A percentile compares a stretch with the other conserved stretches of the same genome.
Conservation (phyloP, 139 green algal genomes). For the Pseudopediastrum boryanum region DNA sequence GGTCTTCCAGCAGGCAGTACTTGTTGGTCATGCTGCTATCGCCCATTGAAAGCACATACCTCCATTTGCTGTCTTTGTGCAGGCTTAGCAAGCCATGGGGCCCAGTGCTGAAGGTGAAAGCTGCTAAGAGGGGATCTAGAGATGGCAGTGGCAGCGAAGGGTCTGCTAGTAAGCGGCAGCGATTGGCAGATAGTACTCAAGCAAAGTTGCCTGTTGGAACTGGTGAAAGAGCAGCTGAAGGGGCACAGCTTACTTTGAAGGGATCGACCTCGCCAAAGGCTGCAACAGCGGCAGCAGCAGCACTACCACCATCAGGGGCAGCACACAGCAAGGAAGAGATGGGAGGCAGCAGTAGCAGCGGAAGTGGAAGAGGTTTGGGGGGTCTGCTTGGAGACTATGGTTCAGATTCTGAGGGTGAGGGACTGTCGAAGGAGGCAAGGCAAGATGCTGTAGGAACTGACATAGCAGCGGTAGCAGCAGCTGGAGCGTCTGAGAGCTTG, state of each 20-base stretch:
- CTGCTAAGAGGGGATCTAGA: not conserved
- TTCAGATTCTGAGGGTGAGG: slow-evolving; percentile 13
- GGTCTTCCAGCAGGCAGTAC: too few relatives aligned
- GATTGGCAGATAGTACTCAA: not conserved
- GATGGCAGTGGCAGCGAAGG: not conserved
- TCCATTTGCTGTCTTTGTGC: too few relatives aligned
- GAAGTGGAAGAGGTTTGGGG: not conserved
- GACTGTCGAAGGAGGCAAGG: too few relatives aligned
- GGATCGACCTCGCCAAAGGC: not conserved
- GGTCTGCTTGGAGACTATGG: slow-evolving; percentile 18
- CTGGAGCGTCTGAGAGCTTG: not conserved
- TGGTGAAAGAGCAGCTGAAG: not conserved
- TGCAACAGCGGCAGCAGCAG: not conserved
- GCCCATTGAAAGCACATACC: too few relatives aligned
- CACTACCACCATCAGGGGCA: not conserved
- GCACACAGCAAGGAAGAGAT: not conserved
- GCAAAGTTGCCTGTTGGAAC: not conserved
- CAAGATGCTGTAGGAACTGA: too few relatives aligned
- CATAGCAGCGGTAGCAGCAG: not conserved
- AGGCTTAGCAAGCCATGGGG: too few relatives aligned
- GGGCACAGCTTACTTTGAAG: not conserved
- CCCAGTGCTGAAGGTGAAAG: not conserved
- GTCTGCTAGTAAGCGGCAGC: not conserved
- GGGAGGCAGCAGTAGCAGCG: not conserved
- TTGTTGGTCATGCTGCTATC: too few relatives aligned